Evolutionary conservation across 1,284 basidiomycete species (phyloP), one percentile per base, ranked within the genome.

Genomic region (Phellopilus nigrolimitatus): DNA sequence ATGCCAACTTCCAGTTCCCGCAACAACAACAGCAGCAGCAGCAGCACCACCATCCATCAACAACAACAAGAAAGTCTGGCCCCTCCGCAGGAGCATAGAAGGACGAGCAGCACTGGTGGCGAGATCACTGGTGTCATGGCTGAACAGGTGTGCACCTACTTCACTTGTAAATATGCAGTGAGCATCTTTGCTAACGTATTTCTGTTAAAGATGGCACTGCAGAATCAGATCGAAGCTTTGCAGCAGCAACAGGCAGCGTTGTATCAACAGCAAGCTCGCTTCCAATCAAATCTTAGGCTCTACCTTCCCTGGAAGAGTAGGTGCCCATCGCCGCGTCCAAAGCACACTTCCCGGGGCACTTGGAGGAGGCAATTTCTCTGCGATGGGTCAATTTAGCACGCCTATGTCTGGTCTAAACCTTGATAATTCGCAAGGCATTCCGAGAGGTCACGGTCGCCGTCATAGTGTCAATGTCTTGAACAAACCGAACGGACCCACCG

Each of bases 381-480:
- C 80, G 3, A 84, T 88, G 76, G 78, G 79, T 49, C 83, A 88
- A 60, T 86, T 88, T 60, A 76, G 74, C 53, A 65, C 87, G 53
- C 68, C 69, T 53, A 72, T 69, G 51, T 65, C 87, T 10, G 77
- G 74, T 28, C 64, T 88, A 55, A 82, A 78, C 24, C 66, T 87
- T 34, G 87, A 88, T 60, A 77, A 75, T 12, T 83, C 86, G 61
- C 71, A 79, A 60, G 77, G 78, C 42, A 68, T 88, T 48, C 86
- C 87, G 49, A 82, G 86, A 57, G 90, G 90, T 24, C 95, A 99
- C 65, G 88, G 89, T 42, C 80, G 95, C 51, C 80, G 95, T 57
- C 95, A 97, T 70, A 95, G 92, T 60, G 90, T 97, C 57, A 97
- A 95, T 61, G 91, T 95, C 36, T 78, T 91, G 54, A 90, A 89